Conservation (phyloP, 805 yeast species). For the Hanseniaspora vineae region DNA sequence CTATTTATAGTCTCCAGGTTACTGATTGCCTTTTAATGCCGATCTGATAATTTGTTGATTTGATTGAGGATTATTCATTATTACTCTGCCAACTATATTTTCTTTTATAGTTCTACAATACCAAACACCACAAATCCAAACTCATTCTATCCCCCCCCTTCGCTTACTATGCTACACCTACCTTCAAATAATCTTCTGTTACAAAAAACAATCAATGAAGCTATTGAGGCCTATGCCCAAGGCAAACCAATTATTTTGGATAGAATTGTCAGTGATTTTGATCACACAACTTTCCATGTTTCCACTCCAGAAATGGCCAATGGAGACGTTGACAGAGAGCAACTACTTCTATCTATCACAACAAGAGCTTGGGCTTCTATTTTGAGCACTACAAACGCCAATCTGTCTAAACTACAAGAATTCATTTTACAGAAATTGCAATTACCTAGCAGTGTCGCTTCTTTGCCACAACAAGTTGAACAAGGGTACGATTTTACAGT, state of each 20-base stretch:
- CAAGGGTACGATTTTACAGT: conserved; percentile 74
- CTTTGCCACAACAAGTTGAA: conserved; percentile 29
- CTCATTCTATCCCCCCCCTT: no score
- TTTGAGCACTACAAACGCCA: conserved; percentile 1
- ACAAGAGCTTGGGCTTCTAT: conserved; percentile 23
- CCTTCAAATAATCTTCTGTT: conserved; percentile 75
- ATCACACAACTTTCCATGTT: conserved; percentile 86
- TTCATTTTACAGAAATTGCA: conserved; percentile 14
- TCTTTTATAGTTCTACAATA: no score
- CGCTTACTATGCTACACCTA: conserved; percentile 61
- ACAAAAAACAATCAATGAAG: conserved; percentile 65
- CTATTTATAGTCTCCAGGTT: no score
- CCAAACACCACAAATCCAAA: not conserved
- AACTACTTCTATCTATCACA: conserved; percentile 16
- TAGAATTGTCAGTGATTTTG: conserved; percentile 87
- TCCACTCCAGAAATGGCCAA: conserved; percentile 55
- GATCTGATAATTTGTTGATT: no score
- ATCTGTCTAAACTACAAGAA: conserved; percentile 12
- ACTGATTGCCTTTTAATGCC: no score
- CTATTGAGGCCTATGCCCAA: conserved; percentile 17
- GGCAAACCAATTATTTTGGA: conserved; percentile 38
- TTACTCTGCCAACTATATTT: no score
- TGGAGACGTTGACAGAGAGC: conserved; percentile 28
- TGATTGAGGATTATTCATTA: no score
- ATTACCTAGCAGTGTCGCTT: conserved; percentile 13